phyloP scores from a whole-genome alignment of 1,139 yeast species.

The Geotrichum histeridarum region DNA sequence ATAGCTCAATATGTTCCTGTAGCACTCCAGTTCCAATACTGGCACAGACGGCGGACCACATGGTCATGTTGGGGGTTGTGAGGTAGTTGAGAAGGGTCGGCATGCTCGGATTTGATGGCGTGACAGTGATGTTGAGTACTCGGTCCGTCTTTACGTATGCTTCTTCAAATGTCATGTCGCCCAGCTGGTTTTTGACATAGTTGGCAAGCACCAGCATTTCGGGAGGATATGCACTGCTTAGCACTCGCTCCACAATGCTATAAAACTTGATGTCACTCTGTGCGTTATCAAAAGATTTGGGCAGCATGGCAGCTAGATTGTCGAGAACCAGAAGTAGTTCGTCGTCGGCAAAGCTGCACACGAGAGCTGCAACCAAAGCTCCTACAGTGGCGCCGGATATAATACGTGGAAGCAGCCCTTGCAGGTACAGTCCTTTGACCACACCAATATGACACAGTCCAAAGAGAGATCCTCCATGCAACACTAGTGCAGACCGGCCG shows the following conservation, averaged over 20 bases:
- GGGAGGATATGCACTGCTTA: constrained; percentile 72
- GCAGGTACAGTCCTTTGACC: constrained; percentile 68
- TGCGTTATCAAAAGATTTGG: constrained; percentile 39
- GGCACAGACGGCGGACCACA: constrained; percentile 72
- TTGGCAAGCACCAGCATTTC: constrained; percentile 75
- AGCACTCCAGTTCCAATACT: constrained; percentile 67
- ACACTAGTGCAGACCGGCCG: constrained; percentile 82
- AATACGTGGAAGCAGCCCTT: constrained; percentile 73
- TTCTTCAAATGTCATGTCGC: constrained; percentile 86
- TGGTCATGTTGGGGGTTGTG: constrained; percentile 84
- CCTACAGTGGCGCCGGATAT: constrained; percentile 95
- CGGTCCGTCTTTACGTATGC: constrained; percentile 77
- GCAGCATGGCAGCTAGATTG: constrained; percentile 43
- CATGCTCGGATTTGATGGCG: constrained; percentile 45
- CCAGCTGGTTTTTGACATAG: constrained; percentile 72
- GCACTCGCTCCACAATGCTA: constrained; percentile 34
- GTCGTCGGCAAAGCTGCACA: constrained; percentile 60
- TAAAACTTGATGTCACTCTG: constrained; percentile 28
- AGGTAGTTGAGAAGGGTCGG: constrained; percentile 80
- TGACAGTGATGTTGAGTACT: constrained; percentile 79
- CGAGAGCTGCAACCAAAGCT: constrained; percentile 83
- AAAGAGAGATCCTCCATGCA: constrained; percentile 92
- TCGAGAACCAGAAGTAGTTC: constrained; percentile 43
- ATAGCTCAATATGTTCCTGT: constrained; percentile 51
- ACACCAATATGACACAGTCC: constrained; percentile 94